A percentile compares a stretch with the other conserved stretches of the same genome.
These are phyloP conservation scores for Tetragonia tetragonoides DNA, from an alignment of 148 eudicot species.

Conservation along the genomic window DNA sequence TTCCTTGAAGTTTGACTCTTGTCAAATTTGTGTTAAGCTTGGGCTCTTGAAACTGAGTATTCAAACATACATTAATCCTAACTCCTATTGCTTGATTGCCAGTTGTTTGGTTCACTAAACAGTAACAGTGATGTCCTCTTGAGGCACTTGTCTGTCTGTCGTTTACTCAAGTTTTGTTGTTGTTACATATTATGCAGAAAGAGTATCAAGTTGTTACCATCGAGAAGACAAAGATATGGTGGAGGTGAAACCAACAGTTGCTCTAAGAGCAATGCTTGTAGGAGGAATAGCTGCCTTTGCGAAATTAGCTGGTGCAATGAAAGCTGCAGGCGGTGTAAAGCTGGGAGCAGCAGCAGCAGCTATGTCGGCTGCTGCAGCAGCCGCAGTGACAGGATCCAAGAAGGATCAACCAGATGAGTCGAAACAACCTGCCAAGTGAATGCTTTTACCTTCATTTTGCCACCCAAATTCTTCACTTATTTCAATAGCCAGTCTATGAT, in stretches of 20 bases:
- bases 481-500: conserved; percentile 8
- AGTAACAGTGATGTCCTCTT: not conserved
- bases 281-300: conserved; percentile 93
- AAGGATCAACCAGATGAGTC: conserved; percentile 51
- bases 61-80: not conserved
- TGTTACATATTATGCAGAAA: conserved; percentile 15
- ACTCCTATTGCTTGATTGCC: not conserved
- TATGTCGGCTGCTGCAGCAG: conserved; percentile 83
- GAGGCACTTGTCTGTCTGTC: not conserved
- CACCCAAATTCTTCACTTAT: not conserved
- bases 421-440: conserved; percentile 47
- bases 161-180: not conserved
- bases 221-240: conserved; percentile 41
- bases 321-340: conserved; percentile 88
- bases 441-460: not conserved
- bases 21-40: not conserved
- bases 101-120: not conserved
- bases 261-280: conserved; percentile 78
- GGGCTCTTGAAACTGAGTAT: not conserved
- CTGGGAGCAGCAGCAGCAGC: conserved; percentile 90
- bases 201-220: not conserved
- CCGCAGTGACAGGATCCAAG: conserved; percentile 67
- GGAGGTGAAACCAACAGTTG: conserved; percentile 84
- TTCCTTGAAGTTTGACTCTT: not conserved
- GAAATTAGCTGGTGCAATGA: conserved; percentile 67